These are phyloP conservation scores for Carex kokanica DNA, from an alignment of 176 grass and related monocot species.

Conservation along the genomic window DNA sequence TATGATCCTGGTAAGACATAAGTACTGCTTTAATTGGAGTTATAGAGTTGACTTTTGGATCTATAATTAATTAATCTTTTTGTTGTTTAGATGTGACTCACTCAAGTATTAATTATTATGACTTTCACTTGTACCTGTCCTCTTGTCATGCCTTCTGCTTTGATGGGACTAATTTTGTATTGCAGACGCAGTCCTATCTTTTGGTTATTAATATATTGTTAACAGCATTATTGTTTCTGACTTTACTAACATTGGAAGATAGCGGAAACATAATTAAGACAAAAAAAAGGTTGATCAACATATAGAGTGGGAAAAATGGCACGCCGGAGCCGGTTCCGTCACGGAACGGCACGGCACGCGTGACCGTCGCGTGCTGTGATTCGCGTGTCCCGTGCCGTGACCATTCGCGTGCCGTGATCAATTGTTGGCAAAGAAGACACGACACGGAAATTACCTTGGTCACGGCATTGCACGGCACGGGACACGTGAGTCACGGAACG, in stretches of 20 bases:
- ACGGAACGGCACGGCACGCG: too few species aligned
- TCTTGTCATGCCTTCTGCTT: not conserved
- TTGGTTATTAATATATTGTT: not conserved
- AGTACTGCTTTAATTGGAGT: constrained; percentile 1
- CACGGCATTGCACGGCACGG: too few species aligned
- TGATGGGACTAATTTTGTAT: constrained; percentile 7
- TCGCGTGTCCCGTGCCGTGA: too few species aligned
- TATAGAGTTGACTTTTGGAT: constrained; percentile 1
- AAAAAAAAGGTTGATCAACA: not conserved
- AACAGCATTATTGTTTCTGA: not conserved
- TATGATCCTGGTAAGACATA: not conserved
- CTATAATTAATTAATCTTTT: not conserved
- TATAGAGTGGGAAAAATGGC: too few species aligned
- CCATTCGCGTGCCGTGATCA: too few species aligned
- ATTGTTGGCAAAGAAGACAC: too few species aligned
- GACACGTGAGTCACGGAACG: too few species aligned
- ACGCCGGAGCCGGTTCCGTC: too few species aligned
- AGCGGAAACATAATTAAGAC: not conserved
- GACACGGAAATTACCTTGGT: too few species aligned
- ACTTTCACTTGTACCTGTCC: not conserved
- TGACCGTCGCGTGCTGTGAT: too few species aligned
- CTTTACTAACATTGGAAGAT: not conserved
- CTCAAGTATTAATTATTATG: not conserved
- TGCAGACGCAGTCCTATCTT: not conserved
- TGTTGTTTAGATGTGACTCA: not conserved